A percentile compares a stretch with the other conserved stretches of the same genome.
These are phyloP conservation scores for Udeniomyces megalosporus DNA, from an alignment of 768 basidiomycete species.

Conservation along the genomic window DNA sequence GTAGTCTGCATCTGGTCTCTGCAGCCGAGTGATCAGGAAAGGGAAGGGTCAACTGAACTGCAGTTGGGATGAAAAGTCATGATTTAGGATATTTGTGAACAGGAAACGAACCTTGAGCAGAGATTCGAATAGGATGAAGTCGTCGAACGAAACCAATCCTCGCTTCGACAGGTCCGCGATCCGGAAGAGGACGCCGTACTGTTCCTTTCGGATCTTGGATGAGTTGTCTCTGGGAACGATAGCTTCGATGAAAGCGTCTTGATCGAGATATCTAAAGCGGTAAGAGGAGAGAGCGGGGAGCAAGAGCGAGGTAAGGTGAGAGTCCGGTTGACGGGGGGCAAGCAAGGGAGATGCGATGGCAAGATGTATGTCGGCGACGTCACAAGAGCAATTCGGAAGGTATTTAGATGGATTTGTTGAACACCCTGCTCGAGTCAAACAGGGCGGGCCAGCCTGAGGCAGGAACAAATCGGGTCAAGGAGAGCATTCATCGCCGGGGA, in stretches of 20 bases:
- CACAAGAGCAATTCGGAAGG: too few species aligned
- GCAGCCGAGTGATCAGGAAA: not conserved
- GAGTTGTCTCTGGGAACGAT: conserved; percentile 71
- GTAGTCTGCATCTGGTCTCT: conserved; percentile 83
- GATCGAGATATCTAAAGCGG: conserved; percentile 58
- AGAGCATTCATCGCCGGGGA: too few species aligned
- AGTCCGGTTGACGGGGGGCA: not conserved
- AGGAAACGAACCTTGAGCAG: conserved; percentile 7
- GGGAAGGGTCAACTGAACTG: not conserved
- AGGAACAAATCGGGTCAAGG: too few species aligned
- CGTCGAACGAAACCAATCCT: conserved; percentile 52
- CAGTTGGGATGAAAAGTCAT: not conserved
- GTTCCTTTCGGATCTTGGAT: conserved; percentile 68
- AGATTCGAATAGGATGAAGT: conserved; percentile 90
- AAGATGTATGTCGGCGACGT: too few species aligned
- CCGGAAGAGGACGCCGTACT: conserved; percentile 53
- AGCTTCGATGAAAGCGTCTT: conserved; percentile 81
- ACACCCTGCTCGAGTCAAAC: not conserved
- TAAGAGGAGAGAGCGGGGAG: too few species aligned
- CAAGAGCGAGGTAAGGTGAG: not conserved
- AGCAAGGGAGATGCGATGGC: not conserved
- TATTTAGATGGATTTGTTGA: too few species aligned
- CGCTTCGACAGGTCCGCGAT: conserved; percentile 26
- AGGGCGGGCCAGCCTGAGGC: not conserved
- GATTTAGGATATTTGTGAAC: not conserved